Conservation (phyloP, 345 rosid genomes). For the Heritiera fomes region DNA sequence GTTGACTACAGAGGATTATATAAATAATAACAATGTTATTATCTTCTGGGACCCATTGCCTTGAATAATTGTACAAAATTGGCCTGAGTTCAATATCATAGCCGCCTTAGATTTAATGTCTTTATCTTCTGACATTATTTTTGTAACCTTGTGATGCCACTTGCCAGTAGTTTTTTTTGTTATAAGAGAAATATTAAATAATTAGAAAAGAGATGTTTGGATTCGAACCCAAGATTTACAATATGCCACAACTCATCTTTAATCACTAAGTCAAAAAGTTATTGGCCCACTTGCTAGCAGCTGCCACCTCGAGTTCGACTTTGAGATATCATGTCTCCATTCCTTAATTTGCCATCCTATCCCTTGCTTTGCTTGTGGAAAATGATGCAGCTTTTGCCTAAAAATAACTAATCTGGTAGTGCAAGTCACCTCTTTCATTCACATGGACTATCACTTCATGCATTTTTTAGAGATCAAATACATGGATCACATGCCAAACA, state of each 20-base stretch:
- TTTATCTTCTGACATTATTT: neutral
- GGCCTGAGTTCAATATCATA: neutral
- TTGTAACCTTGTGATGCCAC: neutral
- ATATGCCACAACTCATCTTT: too few species aligned
- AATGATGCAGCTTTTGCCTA: neutral
- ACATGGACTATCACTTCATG: too few species aligned
- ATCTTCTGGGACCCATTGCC: constrained; percentile 7
- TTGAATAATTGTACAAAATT: neutral
- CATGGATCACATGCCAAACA: too few species aligned
- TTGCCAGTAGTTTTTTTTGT: neutral
- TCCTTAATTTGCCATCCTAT: neutral
- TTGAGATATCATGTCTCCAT: neutral
- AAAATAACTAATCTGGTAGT: too few species aligned
- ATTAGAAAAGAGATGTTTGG: too few species aligned
- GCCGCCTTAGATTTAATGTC: neutral
- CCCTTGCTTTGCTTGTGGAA: neutral
- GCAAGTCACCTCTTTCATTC: too few species aligned
- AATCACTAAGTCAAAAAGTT: too few species aligned
- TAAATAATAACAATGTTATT: neutral
- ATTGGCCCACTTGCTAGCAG: neutral
- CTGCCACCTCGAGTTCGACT: neutral
- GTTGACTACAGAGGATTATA: neutral
- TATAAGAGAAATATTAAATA: too few species aligned
- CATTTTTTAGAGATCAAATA: too few species aligned
- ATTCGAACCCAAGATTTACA: too few species aligned